Base-by-base conservation (phyloP, 805 yeast genomes). In the Torulaspora quercuum region DNA sequence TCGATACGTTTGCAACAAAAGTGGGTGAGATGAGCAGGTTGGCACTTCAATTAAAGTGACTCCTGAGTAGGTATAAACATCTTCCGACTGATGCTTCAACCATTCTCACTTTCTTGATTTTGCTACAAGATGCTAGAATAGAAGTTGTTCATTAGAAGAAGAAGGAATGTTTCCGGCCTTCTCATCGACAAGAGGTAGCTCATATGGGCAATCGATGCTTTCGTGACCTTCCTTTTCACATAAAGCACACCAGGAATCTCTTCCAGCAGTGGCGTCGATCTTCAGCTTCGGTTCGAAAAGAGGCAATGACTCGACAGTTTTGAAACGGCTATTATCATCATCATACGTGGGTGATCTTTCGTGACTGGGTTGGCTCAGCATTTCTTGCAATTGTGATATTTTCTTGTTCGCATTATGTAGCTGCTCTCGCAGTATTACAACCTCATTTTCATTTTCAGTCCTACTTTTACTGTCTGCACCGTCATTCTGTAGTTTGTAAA, bases 201-300 rank as follows among this genome's bases (percentile, higher is more conserved):
- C 94, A 55, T 76, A 87, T 0, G 96, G 96, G 61, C 98, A 90
- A 38, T 87, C 87, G 19, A 80, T 68, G 46, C 92, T 82, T 31
- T 78, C 80, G 55, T 90, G 98, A 0, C 97, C 98, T 29, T 76
- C 79, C 37, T 86, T 68, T 58, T 90, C 97, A 64, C 98, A 90
- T 35, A 87, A 67, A 0, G 95, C 95, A 64, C 98, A 90, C 95
- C 96, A 90, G 44, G 76, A 70, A 17, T 65, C 65, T 28, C 89
- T 70, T 1, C 95, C 95, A 2, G 76, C 77, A 0, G 88, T 69
- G 1, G 89, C 82, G 55, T 86, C 57, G 1, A 47, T 34, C 17
- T 35, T 41, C 5, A 25, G 24, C 5, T 51, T 46, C 7, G 57
- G 52, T 31, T 47, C 49, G 28, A 55, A 63, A 35, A 61, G 31